Base-by-base conservation (phyloP, 352 stramenopile species). In the Phytophthora cactorum region DNA sequence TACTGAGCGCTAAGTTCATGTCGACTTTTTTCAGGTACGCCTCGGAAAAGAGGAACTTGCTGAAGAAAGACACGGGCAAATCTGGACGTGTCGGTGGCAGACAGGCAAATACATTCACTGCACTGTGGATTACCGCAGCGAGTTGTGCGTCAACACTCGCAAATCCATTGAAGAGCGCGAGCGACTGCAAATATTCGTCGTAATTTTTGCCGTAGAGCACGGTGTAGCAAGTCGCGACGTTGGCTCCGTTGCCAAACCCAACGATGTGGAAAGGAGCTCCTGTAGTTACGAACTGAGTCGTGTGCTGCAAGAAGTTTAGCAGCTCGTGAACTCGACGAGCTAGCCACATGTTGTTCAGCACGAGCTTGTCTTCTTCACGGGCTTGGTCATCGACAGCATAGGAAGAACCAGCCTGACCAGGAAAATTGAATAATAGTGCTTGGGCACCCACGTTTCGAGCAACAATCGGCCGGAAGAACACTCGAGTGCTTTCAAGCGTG, bases 11-110 rank as follows among this genome's bases (percentile, higher is more conserved):
- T 1, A 98, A 73, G 31, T 96, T 95, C 44, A 83, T 72, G 41
- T 96, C 91, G 3, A 98, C 78, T 51, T 91, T 83, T 12, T 72
- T 49, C 15, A 98, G 63, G 58, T 98, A 98, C 17, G 62, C 84
- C 28, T 97, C 91, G 3, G 88, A 97, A 63, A 98, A 98, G n/a
- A 98, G 78, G 58, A 97, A 98, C 32, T 96, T 91, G 65, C 63
- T 73, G 63, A 96, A 96, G 68, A 96, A 98, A 5, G 87, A 86
- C 34, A 97, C 81, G 1, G 92, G 88, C 15, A 98, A 72, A 65
- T 98, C 92, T 2, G 89, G 90, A 22, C 92, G 74, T 7, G 79
- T 71, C 6, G 79, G 68, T n/a, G 92, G 90, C 10, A 97, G 81
- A 50, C 82, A 95, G 29, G 83, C 67, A 38, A 97, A 96, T 2